phyloP scores from a whole-genome alignment of 2,329 filamentous ascomycete genomes.

The Diaporthe sp. region DNA sequence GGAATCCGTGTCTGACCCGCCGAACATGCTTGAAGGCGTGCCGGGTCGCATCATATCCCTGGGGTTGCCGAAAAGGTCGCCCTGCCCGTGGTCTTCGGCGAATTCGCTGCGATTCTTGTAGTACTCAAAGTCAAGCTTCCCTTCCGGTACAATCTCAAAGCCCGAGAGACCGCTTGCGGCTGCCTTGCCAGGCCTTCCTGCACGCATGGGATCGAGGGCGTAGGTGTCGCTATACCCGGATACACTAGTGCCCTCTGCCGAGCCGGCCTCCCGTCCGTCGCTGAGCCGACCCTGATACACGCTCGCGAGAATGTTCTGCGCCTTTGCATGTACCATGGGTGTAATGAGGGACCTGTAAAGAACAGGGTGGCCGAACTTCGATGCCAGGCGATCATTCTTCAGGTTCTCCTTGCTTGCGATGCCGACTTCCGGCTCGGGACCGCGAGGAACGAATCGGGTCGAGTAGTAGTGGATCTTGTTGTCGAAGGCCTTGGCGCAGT shows the following conservation, averaged over 20 bases:
- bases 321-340: conserved; percentile 94
- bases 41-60: conserved; percentile 71
- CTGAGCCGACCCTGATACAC: conserved; percentile 86
- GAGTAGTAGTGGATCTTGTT: conserved; percentile 84
- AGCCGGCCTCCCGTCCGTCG: conserved; percentile 72
- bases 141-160: conserved; percentile 91
- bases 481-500: conserved; percentile 83
- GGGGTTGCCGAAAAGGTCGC: conserved; percentile 72
- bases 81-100: conserved; percentile 86
- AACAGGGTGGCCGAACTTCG: conserved; percentile 90
- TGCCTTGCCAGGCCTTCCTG: conserved; percentile 64
- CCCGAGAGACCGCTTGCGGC: conserved; percentile 65
- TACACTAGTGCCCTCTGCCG: conserved; percentile 67
- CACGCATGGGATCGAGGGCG: conserved; percentile 83
- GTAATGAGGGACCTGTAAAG: conserved; percentile 91
- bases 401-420: conserved; percentile 63
- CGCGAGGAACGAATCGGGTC: conserved; percentile 64
- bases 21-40: conserved; percentile 67
- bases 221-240: conserved; percentile 88
- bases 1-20: conserved; percentile 58
- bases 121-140: conserved; percentile 88
- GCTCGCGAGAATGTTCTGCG: conserved; percentile 86
- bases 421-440: conserved; percentile 59
- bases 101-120: conserved; percentile 94
- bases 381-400: conserved; percentile 77